A percentile compares a stretch with the other conserved stretches of the same genome.
Evolutionary conservation across 768 basidiomycete species (phyloP).

Genomic region (Sporobolomyces roseus): DNA sequence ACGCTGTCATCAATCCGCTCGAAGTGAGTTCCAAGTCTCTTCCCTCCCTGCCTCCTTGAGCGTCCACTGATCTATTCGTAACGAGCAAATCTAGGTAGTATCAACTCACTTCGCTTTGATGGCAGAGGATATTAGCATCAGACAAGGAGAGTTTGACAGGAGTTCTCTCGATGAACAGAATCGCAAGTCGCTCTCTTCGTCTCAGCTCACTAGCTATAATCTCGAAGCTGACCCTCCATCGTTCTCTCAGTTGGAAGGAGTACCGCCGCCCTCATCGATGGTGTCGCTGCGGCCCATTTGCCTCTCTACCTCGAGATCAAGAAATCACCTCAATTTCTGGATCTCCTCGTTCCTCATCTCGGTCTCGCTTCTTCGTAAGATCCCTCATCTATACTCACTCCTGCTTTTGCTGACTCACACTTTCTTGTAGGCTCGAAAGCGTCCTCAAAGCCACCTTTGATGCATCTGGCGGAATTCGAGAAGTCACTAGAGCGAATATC

Average conservation of each 20-base stretch:
- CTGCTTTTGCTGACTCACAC: no score
- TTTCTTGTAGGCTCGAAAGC: not conserved
- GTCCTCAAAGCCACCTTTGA: conserved; percentile 6
- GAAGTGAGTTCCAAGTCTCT: not conserved
- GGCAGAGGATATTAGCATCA: no score
- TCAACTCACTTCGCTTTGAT: no score
- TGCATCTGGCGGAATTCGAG: conserved; percentile 12
- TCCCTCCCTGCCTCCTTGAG: not conserved
- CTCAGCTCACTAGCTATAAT: no score
- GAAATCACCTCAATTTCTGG: not conserved
- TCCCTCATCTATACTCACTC: no score
- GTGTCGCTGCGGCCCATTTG: conserved; percentile 1
- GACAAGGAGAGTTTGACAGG: no score
- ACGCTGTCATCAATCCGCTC: not conserved
- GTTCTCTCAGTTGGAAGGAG: conserved; percentile 7
- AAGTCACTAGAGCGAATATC: no score
- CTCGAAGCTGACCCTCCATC: no score
- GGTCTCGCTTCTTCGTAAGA: no score
- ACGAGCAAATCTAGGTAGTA: no score
- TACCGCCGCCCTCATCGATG: conserved; percentile 15
- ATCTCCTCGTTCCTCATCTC: conserved; percentile 11
- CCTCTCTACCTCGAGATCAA: conserved; percentile 14
- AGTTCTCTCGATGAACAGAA: no score
- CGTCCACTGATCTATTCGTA: not conserved
- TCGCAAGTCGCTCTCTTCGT: no score